Conservation (phyloP, 2,329 filamentous ascomycete genomes). For the Penicillium hesseltinei region DNA sequence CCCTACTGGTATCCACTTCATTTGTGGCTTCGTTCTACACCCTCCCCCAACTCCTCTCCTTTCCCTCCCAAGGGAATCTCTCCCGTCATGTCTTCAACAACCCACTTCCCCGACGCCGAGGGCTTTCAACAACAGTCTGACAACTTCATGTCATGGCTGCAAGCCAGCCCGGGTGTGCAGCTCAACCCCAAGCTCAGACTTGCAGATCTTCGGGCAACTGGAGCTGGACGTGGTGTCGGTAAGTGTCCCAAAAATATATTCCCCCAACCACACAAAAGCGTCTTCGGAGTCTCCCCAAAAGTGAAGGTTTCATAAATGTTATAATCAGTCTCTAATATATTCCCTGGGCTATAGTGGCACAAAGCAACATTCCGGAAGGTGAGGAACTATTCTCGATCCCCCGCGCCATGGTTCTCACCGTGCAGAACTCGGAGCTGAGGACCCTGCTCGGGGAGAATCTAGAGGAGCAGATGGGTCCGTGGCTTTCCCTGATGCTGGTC, state of each 20-base stretch:
- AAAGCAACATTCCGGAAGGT: constrained; percentile 66
- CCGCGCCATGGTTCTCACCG: constrained; percentile 66
- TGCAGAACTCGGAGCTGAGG: constrained; percentile 68
- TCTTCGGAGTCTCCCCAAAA: constrained; percentile 13
- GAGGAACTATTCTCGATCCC: constrained; percentile 80
- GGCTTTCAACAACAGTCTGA: constrained; percentile 49
- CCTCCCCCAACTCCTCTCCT: constrained; percentile 7
- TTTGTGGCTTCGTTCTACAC: neutral
- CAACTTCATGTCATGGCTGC: constrained; percentile 59
- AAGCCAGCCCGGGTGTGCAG: constrained; percentile 49
- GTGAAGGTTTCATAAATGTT: constrained; percentile 13
- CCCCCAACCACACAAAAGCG: constrained; percentile 20
- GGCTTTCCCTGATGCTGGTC: constrained; percentile 67
- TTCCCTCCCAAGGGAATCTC: constrained; percentile 10
- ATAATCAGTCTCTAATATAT: constrained; percentile 22
- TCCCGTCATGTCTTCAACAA: constrained; percentile 34
- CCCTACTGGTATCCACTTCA: constrained; percentile 9
- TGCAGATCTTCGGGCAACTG: constrained; percentile 55
- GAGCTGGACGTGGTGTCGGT: constrained; percentile 64
- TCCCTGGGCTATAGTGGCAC: constrained; percentile 59
- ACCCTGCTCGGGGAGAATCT: constrained; percentile 57
- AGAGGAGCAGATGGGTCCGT: constrained; percentile 46
- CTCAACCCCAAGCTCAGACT: constrained; percentile 59
- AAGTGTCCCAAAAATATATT: constrained; percentile 35
- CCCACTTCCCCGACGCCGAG: constrained; percentile 36